Evolutionary conservation across 1,139 yeast species (phyloP).

Genomic region (Yamadazyma diospyri): DNA sequence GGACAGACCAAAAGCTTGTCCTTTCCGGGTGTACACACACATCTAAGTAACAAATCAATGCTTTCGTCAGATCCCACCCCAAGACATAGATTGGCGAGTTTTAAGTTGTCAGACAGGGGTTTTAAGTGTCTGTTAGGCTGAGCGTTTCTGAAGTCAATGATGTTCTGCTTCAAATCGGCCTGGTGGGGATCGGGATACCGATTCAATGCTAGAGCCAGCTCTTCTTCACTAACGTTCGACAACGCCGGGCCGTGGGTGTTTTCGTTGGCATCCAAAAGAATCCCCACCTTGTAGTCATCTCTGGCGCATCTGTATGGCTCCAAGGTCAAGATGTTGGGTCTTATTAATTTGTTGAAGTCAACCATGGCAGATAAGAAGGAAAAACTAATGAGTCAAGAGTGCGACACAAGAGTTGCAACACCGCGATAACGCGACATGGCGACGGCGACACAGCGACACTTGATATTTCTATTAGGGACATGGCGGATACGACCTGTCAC

Average conservation of each 20-base stretch:
- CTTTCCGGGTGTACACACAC: constrained; percentile 76
- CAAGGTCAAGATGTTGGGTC: constrained; percentile 78
- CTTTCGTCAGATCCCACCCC: constrained; percentile 99
- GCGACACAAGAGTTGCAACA: constrained; percentile 1
- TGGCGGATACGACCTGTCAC: no score
- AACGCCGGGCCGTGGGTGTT: constrained; percentile 91
- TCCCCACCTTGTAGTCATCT: constrained; percentile 85
- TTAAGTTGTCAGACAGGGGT: constrained; percentile 27
- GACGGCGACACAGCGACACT: no score
- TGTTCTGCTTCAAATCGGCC: constrained; percentile 64
- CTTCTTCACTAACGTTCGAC: constrained; percentile 20
- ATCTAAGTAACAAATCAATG: constrained; percentile 83
- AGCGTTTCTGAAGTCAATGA: constrained; percentile 67
- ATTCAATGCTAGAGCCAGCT: constrained; percentile 53
- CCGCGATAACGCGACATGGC: constrained; percentile 1
- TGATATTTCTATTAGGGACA: no score
- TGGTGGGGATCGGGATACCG: constrained; percentile 98
- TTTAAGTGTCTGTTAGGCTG: constrained; percentile 29
- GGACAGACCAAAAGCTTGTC: constrained; percentile 86
- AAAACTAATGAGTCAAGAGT: constrained; percentile 6
- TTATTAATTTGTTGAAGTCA: constrained; percentile 53
- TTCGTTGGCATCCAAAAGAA: constrained; percentile 91
- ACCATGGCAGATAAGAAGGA: constrained; percentile 13
- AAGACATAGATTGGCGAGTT: constrained; percentile 71
- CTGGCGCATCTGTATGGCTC: constrained; percentile 96